phyloP scores from a whole-genome alignment of 768 basidiomycete genomes.

The Suillus alpinus region DNA sequence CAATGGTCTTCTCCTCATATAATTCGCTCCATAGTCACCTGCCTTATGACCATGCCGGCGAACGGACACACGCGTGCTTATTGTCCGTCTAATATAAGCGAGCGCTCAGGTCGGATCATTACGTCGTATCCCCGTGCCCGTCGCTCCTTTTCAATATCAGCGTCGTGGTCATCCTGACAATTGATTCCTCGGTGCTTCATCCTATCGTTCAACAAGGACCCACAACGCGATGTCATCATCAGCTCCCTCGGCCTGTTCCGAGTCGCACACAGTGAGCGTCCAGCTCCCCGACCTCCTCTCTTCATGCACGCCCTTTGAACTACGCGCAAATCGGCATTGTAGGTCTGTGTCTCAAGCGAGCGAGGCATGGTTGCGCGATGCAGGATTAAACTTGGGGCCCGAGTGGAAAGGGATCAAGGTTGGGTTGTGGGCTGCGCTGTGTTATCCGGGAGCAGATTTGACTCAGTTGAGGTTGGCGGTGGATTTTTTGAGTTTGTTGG shows the following conservation, averaged over 20 bases:
- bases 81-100: background rate
- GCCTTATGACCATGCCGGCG: background rate
- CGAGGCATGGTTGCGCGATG: constrained; percentile 26
- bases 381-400: constrained; percentile 13
- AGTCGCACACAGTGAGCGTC: constrained; percentile 19
- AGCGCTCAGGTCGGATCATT: background rate
- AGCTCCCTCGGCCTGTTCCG: background rate
- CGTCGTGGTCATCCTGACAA: background rate
- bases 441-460: constrained; percentile 56
- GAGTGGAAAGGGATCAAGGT: constrained; percentile 32
- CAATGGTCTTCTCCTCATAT: background rate
- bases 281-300: constrained; percentile 30
- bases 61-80: background rate
- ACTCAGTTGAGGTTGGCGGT: constrained; percentile 52
- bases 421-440: constrained; percentile 56
- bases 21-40: background rate
- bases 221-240: background rate
- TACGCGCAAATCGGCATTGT: constrained; percentile 29
- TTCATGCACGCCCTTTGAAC: constrained; percentile 22
- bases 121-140: background rate
- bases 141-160: background rate
- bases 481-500: constrained; percentile 46
- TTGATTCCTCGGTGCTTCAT: background rate
- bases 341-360: constrained; percentile 24
- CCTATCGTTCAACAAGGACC: background rate